Base-by-base conservation (phyloP, 2,329 filamentous ascomycete species). In the Drechslerella dactyloides region DNA sequence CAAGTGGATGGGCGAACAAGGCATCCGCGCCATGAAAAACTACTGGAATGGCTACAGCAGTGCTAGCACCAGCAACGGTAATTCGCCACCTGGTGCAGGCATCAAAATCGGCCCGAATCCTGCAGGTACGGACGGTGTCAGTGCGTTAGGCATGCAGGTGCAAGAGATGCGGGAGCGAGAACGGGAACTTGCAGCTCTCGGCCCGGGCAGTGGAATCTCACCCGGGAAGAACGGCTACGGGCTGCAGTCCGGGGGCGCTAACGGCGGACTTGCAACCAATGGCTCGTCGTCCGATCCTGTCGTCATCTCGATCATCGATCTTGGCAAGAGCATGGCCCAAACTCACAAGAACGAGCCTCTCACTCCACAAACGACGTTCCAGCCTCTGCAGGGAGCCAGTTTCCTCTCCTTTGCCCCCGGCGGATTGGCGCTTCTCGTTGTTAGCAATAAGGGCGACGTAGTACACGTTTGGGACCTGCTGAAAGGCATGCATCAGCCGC, bases 391-490 rank as follows among this genome's bases (percentile, higher is more conserved):
- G 15, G 91, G 91, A 7, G 93, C 90, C 79, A 93, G 90, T 78
- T 92, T 90, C 77, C 78, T 94, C 33, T 92, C 90, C 0, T 90
- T 96, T 74, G 87, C 90, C 1, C 90, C 90, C 0, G 86, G 85
- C 5, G 90, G 90, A 0, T 79, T 93, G 24, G 86, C 86, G 57
- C 82, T 96, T 10, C 89, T 94, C 79, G 92, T 89, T 0, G 89
- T 89, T 5, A 93, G 89, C 79, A 89, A 84, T 77, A 93, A 92
- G 78, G 90, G 90, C n/a, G 91, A 96, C 77, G 85, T 90, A 4
- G 89, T 92, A 77, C 89, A 87, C 6, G 86, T 93, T 0, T 94
- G 90, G 90, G 90, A 93, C 78, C 80, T 94, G 65, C 85, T 91
- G 80, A 77, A 73, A 55, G 73, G 72, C 33, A 74, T 77, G 60